These are phyloP conservation scores for Erigeron philadelphicus DNA, from an alignment of 140 eudicot genomes.

Conservation along the genomic window DNA sequence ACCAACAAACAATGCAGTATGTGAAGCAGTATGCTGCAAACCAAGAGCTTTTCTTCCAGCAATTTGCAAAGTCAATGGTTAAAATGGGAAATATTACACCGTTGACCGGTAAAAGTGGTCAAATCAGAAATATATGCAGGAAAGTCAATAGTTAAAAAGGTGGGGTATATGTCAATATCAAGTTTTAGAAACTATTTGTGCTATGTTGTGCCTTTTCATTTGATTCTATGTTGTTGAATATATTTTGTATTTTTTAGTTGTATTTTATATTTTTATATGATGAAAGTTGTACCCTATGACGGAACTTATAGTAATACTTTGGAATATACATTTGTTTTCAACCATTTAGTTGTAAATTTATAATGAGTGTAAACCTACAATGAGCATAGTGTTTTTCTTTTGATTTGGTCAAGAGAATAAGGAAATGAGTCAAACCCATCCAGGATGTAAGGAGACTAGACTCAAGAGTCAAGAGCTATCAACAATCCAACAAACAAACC, in stretches of 20 bases:
- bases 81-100: conserved; percentile 75
- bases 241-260: not conserved
- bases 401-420: too few relatives aligned
- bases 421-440: too few relatives aligned
- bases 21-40: conserved; percentile 70
- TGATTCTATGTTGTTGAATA: not conserved
- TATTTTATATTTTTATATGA: not conserved
- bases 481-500: too few relatives aligned
- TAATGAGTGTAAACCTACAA: too few relatives aligned
- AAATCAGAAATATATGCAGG: conserved; percentile 63
- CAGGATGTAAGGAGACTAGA: too few relatives aligned
- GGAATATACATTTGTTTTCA: not conserved
- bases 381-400: too few relatives aligned
- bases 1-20: conserved; percentile 38
- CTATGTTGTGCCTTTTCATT: not conserved
- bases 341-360: too few relatives aligned
- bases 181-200: not conserved
- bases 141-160: conserved; percentile 33
- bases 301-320: conserved; percentile 13
- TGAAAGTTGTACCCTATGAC: conserved; percentile 10
- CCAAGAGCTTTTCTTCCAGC: conserved; percentile 59
- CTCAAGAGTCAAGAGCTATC: too few relatives aligned
- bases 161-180: not conserved
- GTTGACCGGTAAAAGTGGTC: conserved; percentile 53
- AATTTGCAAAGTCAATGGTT: conserved; percentile 67